phyloP scores from a whole-genome alignment of 257 asterid genomes.

The Solanum habrochaites region DNA sequence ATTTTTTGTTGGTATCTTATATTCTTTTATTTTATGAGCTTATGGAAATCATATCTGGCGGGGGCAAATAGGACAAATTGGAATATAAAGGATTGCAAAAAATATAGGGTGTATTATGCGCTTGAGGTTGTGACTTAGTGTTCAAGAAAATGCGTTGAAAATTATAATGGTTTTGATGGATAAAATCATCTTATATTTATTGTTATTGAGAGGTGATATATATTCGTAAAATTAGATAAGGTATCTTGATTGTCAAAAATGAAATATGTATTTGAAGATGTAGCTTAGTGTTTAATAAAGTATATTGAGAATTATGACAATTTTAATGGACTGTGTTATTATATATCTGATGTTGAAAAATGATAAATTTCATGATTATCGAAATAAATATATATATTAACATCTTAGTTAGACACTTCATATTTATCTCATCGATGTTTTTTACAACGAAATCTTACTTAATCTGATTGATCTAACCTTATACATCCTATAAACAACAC shows the following conservation, averaged over 20 bases:
- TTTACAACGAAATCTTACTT: no score
- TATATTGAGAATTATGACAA: no score
- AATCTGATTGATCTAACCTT: no score
- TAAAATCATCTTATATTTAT: no score
- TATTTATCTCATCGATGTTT: accelerated
- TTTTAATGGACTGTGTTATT: no score
- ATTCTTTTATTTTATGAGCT: neutral
- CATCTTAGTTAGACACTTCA: no score
- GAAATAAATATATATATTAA: no score
- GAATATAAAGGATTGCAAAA: neutral
- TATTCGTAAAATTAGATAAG: neutral
- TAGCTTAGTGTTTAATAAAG: no score
- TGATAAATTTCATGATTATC: neutral
- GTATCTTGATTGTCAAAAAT: neutral
- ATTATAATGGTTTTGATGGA: no score
- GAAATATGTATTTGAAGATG: no score
- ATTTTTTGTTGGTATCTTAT: neutral
- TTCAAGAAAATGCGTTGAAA: no score
- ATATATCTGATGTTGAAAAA: neutral
- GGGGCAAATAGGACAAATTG: neutral
- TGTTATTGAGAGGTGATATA: neutral
- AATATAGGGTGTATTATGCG: no score
- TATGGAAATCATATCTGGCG: neutral
- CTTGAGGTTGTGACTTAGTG: neutral
- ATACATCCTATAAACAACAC: neutral